phyloP scores from a whole-genome alignment of 176 grass and related monocot species.

The Guadua angustifolia region DNA sequence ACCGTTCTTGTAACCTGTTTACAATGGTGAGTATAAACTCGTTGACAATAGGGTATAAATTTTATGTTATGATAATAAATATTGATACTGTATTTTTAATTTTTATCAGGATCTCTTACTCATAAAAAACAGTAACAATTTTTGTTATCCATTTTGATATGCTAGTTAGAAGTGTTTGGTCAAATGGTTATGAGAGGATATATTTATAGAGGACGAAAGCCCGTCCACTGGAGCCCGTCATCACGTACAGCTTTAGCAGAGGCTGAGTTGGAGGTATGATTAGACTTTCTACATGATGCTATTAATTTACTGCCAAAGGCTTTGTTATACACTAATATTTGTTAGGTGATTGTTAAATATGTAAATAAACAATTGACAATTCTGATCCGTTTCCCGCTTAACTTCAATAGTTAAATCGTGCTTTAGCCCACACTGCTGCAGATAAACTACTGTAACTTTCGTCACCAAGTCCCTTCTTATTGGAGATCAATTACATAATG shows the following conservation, averaged over 20 bases:
- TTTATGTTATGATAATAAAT: slow-evolving; percentile 13
- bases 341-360: not conserved
- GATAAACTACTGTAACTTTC: not conserved
- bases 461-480: not conserved
- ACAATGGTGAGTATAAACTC: not conserved
- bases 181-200: slow-evolving; percentile 93
- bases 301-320: slow-evolving; percentile 16
- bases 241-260: slow-evolving; percentile 93
- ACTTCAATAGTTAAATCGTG: not conserved
- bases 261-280: slow-evolving; percentile 91
- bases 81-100: not conserved
- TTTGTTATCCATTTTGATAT: slow-evolving; percentile 41
- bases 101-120: no score
- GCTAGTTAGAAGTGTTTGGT: slow-evolving; percentile 89
- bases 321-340: not conserved
- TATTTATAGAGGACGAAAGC: slow-evolving; percentile 94
- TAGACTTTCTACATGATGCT: not conserved
- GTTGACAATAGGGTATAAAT: not conserved
- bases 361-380: slow-evolving; percentile 10
- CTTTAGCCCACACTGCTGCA: slow-evolving; percentile 11
- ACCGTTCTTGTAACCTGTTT: slow-evolving; percentile 7
- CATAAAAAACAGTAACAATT: slow-evolving; percentile 31
- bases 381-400: slow-evolving; percentile 1
- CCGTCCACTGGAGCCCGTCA: slow-evolving; percentile 96
- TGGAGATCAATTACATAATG: not conserved